Conservation (phyloP, 257 asterid species). For the Ehretia macrophylla region DNA sequence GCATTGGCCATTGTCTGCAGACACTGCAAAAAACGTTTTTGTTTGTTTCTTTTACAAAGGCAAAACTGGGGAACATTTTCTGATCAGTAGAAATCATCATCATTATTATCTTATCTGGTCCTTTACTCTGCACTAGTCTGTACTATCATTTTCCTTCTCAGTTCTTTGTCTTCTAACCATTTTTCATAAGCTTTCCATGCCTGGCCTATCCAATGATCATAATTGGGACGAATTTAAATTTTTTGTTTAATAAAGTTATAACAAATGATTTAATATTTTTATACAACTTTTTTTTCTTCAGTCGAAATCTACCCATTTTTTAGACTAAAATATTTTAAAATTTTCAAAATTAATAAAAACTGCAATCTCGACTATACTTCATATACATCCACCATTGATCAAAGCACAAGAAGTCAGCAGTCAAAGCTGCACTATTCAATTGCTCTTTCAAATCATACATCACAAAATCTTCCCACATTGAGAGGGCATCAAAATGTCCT, state of each 20-base stretch:
- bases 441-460: no score
- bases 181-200: constrained; percentile 1
- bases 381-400: no score
- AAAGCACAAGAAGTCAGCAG: no score
- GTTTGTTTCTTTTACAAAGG: constrained; percentile 23
- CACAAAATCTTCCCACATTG: not conserved
- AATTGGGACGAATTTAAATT: no score
- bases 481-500: not conserved
- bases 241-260: no score
- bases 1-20: constrained; percentile 27
- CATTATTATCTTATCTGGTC: constrained; percentile 36
- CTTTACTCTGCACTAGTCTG: constrained; percentile 4
- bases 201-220: no score
- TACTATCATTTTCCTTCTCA: constrained; percentile 24
- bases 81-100: constrained; percentile 21
- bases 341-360: no score
- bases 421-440: not conserved
- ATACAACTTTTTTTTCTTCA: no score
- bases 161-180: constrained; percentile 27
- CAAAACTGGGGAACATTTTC: constrained; percentile 45
- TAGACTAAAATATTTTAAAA: no score
- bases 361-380: no score
- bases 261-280: no score
- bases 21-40: constrained; percentile 24
- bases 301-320: no score